phyloP scores from a whole-genome alignment of 2,329 filamentous ascomycete species.

The Hirsutella thompsonii region DNA sequence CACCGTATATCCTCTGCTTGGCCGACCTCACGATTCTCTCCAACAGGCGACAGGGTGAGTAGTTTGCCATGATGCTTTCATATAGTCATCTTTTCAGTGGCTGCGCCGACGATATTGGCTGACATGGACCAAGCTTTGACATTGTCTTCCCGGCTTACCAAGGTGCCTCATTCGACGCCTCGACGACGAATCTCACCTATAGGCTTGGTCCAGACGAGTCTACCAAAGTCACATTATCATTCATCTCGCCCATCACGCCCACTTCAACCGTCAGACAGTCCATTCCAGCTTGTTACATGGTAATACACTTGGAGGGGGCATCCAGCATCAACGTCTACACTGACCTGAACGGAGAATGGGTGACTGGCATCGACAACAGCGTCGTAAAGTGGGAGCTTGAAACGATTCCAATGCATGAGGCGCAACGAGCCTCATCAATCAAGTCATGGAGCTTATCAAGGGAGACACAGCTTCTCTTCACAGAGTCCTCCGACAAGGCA shows the following conservation, averaged over 20 bases:
- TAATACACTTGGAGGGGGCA: conserved; percentile 53
- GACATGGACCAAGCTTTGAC: conserved; percentile 15
- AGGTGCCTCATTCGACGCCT: conserved; percentile 34
- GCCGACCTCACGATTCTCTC: conserved; percentile 36
- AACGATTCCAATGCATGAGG: conserved; percentile 3
- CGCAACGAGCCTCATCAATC: conserved; percentile 19
- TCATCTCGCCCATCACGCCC: conserved; percentile 68
- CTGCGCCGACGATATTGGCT: not conserved
- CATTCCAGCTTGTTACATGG: conserved; percentile 71
- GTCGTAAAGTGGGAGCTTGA: conserved; percentile 56
- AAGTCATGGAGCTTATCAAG: conserved; percentile 57
- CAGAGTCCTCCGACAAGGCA: conserved; percentile 58
- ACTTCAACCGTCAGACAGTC: conserved; percentile 70
- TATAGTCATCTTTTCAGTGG: too few species aligned
- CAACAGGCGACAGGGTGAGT: conserved; percentile 9
- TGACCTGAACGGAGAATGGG: conserved; percentile 67
- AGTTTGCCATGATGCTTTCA: not conserved
- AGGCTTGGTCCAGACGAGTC: conserved; percentile 17
- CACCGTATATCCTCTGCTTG: conserved; percentile 36
- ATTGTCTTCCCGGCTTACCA: conserved; percentile 28
- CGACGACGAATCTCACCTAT: conserved; percentile 36
- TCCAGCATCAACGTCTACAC: conserved; percentile 53
- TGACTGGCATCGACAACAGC: conserved; percentile 60
- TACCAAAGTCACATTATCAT: conserved; percentile 30
- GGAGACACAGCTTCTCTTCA: conserved; percentile 53